Evolutionary conservation across 2,329 filamentous ascomycete genomes (phyloP).

Genomic region (Orbilia ellipsospora): DNA sequence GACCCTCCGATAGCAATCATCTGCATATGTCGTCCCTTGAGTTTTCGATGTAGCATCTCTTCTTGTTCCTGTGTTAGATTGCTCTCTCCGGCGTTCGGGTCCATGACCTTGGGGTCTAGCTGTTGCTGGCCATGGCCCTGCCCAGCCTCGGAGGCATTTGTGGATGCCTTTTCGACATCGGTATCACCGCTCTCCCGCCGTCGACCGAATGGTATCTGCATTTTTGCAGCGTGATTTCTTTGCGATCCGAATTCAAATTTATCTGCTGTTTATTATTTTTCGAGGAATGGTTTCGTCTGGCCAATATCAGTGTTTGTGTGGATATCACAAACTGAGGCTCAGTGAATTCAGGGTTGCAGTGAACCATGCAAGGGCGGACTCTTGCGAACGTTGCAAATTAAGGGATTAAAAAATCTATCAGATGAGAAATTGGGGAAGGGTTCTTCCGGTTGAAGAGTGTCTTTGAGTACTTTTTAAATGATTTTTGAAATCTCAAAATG

Average conservation of each 20-base stretch:
- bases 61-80: conserved; percentile 18
- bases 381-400: no score
- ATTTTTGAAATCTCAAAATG: neutral
- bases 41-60: conserved; percentile 45
- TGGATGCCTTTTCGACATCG: conserved; percentile 44
- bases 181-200: conserved; percentile 27
- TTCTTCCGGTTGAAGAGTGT: no score
- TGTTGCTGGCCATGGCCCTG: neutral
- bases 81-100: conserved; percentile 16
- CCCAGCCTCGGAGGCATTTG: conserved; percentile 16
- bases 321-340: neutral
- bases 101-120: conserved; percentile 17
- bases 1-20: conserved; percentile 74
- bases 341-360: no score
- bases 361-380: no score
- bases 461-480: neutral
- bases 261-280: no score
- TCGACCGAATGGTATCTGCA: conserved; percentile 24
- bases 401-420: no score
- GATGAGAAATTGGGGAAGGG: no score
- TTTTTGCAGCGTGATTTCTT: neutral
- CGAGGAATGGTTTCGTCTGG: neutral
- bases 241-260: no score
- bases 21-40: conserved; percentile 69
- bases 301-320: conserved; percentile 15